A percentile compares a stretch with the other conserved stretches of the same genome.
Evolutionary conservation across 2,329 filamentous ascomycete species (phyloP).

Genomic region (Dactylonectria macrodidyma): DNA sequence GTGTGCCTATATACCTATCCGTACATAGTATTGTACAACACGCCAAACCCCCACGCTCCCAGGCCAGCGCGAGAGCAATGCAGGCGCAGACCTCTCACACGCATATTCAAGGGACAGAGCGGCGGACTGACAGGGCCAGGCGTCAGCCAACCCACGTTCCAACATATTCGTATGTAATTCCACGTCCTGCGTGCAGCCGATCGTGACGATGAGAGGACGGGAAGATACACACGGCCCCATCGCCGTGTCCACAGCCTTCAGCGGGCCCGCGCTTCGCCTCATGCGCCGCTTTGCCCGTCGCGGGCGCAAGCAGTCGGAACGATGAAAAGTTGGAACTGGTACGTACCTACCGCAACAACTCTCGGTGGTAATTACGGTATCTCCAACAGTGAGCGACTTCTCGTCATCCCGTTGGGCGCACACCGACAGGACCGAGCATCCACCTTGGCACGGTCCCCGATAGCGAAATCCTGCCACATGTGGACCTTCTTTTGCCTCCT

Average conservation of each 20-base stretch:
- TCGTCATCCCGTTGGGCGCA: constrained; percentile 34
- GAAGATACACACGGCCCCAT: constrained; percentile 21
- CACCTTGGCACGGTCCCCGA: constrained; percentile 20
- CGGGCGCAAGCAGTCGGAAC: constrained; percentile 26
- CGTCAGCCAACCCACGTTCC: not conserved
- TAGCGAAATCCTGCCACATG: constrained; percentile 33
- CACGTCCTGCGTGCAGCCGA: not conserved
- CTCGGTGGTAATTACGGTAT: not conserved
- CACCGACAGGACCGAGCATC: constrained; percentile 30
- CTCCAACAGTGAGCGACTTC: constrained; percentile 26
- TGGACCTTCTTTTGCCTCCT: constrained; percentile 2
- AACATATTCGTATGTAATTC: not conserved
- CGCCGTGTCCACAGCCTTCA: constrained; percentile 19
- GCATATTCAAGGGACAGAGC: constrained; percentile 13
- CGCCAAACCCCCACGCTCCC: constrained; percentile 29
- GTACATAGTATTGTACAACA: not conserved
- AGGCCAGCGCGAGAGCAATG: constrained; percentile 9
- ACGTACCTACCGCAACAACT: too few species aligned
- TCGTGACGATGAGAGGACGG: constrained; percentile 16
- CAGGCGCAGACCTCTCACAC: constrained; percentile 17
- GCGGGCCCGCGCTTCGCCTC: constrained; percentile 16
- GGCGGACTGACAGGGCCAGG: not conserved
- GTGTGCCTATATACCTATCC: constrained; percentile 13
- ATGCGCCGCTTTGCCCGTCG: constrained; percentile 15
- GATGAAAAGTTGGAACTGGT: constrained; percentile 15